These are phyloP conservation scores for Acanthochlamys bracteata DNA, from an alignment of 106 monocot species.

Conservation along the genomic window DNA sequence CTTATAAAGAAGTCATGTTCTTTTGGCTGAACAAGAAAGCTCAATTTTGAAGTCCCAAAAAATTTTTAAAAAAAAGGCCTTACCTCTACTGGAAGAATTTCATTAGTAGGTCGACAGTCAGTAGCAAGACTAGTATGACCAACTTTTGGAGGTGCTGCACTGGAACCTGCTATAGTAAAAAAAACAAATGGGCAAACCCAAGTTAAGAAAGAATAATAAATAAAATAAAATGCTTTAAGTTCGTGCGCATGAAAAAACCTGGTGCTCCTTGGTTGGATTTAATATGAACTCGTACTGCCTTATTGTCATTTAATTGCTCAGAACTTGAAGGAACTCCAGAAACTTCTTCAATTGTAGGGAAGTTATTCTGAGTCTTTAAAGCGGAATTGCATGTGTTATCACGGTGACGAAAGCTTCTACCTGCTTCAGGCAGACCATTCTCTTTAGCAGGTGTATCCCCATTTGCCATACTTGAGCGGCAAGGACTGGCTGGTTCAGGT, in stretches of 20 bases:
- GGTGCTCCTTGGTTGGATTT: constrained; percentile 23
- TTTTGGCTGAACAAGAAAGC: too few relatives aligned
- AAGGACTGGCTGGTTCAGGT: constrained; percentile 35
- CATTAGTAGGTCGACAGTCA: constrained; percentile 29
- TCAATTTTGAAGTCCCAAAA: not conserved
- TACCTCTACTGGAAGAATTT: constrained; percentile 55
- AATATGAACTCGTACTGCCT: constrained; percentile 32
- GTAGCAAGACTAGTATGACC: constrained; percentile 19
- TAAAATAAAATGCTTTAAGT: not conserved
- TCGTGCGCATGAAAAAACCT: constrained; percentile 15
- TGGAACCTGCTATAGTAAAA: constrained; percentile 14
- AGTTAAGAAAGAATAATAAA: not conserved
- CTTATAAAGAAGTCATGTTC: too few relatives aligned
- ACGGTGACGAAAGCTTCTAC: constrained; percentile 19
- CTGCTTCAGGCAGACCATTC: constrained; percentile 46
- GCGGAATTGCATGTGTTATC: constrained; percentile 21
- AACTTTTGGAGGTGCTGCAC: constrained; percentile 23
- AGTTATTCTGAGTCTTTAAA: constrained; percentile 25
- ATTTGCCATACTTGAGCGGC: constrained; percentile 39
- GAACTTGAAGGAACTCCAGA: constrained; percentile 30
- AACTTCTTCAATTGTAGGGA: constrained; percentile 32
- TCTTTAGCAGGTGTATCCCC: constrained; percentile 36
- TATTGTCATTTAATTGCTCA: constrained; percentile 17
- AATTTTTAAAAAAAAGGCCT: not conserved
- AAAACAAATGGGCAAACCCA: not conserved